Conservation (phyloP, 768 basidiomycete genomes). For the Mycena crocata region DNA sequence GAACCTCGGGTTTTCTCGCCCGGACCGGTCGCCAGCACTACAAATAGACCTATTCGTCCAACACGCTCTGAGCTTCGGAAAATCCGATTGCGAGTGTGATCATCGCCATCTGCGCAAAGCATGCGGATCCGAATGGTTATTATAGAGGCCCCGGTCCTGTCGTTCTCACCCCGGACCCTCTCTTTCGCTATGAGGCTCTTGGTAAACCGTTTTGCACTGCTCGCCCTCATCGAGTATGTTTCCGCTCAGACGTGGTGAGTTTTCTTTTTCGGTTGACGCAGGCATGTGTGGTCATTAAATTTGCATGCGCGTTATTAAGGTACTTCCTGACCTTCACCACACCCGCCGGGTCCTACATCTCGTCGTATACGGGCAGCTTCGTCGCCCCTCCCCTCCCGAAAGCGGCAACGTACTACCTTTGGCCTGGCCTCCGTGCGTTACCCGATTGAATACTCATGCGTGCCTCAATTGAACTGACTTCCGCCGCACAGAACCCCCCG, state of each 20-base stretch:
- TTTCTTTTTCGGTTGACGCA: neutral
- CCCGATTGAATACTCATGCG: too few relatives aligned
- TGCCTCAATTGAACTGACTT: neutral
- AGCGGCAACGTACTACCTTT: slow-evolving; percentile 30
- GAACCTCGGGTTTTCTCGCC: slow-evolving; percentile 16
- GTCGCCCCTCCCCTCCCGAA: slow-evolving; percentile 25
- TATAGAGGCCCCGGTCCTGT: slow-evolving; percentile 3
- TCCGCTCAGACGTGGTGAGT: slow-evolving; percentile 23
- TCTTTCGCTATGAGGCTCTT: slow-evolving; percentile 2
- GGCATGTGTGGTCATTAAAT: neutral
- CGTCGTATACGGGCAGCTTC: slow-evolving; percentile 22
- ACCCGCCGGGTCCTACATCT: slow-evolving; percentile 27
- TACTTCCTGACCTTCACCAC: slow-evolving; percentile 29
- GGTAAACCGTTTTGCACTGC: neutral
- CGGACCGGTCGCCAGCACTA: neutral
- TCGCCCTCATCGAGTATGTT: slow-evolving; percentile 10
- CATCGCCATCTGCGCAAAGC: slow-evolving; percentile 10
- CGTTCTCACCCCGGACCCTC: neutral
- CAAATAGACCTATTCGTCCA: neutral
- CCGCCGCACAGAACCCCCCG: slow-evolving; percentile 17
- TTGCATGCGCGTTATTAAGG: neutral
- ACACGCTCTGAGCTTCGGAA: slow-evolving; percentile 1
- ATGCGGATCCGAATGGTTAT: neutral
- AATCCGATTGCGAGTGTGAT: slow-evolving; percentile 10
- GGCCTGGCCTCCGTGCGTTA: slow-evolving; percentile 26